Base-by-base conservation (phyloP, 1,284 basidiomycete genomes). In the Ganoderma resinaceum region DNA sequence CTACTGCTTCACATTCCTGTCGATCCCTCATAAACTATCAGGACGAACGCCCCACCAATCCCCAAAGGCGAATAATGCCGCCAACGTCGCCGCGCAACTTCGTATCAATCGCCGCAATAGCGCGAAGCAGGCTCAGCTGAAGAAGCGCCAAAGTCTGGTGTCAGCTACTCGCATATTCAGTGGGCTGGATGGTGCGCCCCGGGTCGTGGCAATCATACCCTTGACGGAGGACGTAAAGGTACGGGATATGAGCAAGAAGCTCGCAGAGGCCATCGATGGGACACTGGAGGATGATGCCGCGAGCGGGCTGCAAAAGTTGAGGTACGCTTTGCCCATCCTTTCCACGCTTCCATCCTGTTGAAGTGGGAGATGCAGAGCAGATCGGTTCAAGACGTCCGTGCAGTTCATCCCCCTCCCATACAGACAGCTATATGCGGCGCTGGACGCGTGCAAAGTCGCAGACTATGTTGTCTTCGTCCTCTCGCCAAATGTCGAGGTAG, bases 391-490 rank as follows among this genome's bases (percentile, higher is more conserved):
- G 79, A 95, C 96, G 0, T 93, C 91, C 3, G 82, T 98, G 0
- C 96, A 98, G 76, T 92, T 98, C 78, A 85, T 96, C 63, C 89
- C 91, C 64, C 84, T 96, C 0, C 89, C 87, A 0, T 91, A 94
- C 73, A 84, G 87, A 63, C 83, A 84, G 52, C 85, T 96, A 52
- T 97, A 95, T 77, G 86, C 91, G 2, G 88, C 94, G 0, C 86
- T 99, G 43, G 96, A 98, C 77, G 92, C 93, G 0, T 93, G 92
- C 76, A 92, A 96, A 77, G 93, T 90, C 2, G 94, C 96, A 14
- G 97, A 99, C 81, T 98, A 98, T 76, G 91, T 97, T 53, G 84
- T 99, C 16, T 89, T 98, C 71, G 85, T 93, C 5, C 85, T 98
- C 37, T 98, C 95, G 1, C 88, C 94, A 40, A 84, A 86, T 16